phyloP scores from a whole-genome alignment of 257 asterid genomes.

The Nicotiana knightiana region DNA sequence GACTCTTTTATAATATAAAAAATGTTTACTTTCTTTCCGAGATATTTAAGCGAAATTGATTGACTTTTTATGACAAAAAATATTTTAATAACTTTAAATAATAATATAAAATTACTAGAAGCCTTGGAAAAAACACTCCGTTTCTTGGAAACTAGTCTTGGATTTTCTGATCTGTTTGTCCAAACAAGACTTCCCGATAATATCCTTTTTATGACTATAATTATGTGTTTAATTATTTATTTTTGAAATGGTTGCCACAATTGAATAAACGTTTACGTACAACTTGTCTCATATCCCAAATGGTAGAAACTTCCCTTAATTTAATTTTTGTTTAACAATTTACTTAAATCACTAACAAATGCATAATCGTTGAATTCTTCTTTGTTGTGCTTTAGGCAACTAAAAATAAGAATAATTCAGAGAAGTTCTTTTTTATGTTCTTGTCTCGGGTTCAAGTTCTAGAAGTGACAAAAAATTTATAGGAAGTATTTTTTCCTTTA shows the following conservation, averaged over 20 bases:
- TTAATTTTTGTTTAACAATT: not conserved
- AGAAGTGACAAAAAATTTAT: too few species aligned
- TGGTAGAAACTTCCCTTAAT: not conserved
- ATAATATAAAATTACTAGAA: too few species aligned
- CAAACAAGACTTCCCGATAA: not conserved
- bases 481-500: too few species aligned
- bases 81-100: too few species aligned
- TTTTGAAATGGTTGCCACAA: not conserved
- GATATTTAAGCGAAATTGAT: too few species aligned
- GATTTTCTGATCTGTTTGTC: not conserved
- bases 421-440: not conserved
- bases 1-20: too few species aligned
- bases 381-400: not conserved
- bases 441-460: too few species aligned
- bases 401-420: not conserved
- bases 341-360: not conserved
- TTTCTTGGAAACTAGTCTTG: not conserved
- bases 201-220: not conserved
- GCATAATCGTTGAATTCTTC: not conserved
- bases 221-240: not conserved
- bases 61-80: too few species aligned
- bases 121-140: too few species aligned
- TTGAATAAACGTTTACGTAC: not conserved
- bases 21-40: too few species aligned
- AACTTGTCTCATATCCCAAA: not conserved